Evolutionary conservation across 148 eudicot genomes (phyloP).

Genomic region (Hydrangea macrophylla): DNA sequence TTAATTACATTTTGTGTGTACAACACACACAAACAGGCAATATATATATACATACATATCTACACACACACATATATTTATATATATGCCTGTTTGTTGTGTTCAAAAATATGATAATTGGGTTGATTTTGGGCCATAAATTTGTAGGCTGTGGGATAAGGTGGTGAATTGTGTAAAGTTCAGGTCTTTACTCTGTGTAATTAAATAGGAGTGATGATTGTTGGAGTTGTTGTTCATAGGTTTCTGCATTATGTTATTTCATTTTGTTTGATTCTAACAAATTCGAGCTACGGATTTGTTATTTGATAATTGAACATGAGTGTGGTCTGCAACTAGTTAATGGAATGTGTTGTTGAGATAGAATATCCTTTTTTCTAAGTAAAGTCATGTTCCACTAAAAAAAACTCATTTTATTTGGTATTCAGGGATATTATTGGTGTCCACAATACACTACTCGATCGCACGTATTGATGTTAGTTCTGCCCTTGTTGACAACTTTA

Average conservation of each 20-base stretch:
- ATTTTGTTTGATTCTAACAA: too few relatives aligned
- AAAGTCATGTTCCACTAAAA: neutral
- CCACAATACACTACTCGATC: neutral
- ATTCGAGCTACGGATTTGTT: too few relatives aligned
- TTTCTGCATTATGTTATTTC: slow-evolving; percentile 5
- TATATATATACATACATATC: too few relatives aligned
- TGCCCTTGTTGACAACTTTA: neutral
- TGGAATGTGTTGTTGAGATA: too few relatives aligned
- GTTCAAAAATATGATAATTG: neutral
- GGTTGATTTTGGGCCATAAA: neutral
- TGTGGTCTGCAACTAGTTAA: too few relatives aligned
- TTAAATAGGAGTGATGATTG: neutral
- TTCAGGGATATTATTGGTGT: neutral
- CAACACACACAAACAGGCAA: too few relatives aligned
- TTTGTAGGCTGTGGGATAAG: too few relatives aligned
- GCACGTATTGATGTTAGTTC: neutral
- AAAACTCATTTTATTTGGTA: neutral
- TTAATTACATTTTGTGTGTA: too few relatives aligned
- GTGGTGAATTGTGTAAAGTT: neutral
- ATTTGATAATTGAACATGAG: too few relatives aligned
- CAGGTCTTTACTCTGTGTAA: neutral
- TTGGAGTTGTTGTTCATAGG: neutral
- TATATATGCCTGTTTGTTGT: neutral
- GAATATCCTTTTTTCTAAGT: too few relatives aligned
- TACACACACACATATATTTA: neutral